Conservation (phyloP, 1,284 basidiomycete species). For the Leccinum fallax region DNA sequence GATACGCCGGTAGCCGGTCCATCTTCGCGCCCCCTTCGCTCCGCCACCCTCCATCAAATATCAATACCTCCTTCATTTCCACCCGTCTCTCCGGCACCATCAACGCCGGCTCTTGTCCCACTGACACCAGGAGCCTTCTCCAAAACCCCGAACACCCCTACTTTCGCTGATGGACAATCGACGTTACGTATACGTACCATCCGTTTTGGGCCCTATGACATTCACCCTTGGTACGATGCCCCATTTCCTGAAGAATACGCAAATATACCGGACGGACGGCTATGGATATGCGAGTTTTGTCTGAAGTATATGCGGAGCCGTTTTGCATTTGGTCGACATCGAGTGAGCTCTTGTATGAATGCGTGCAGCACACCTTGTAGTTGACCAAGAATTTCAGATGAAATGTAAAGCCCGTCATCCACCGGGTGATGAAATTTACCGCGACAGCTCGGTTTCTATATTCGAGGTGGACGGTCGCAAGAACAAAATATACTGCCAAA, state of each 20-base stretch:
- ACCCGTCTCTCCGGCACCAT: conserved; percentile 39
- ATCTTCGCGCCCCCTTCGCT: conserved; percentile 67
- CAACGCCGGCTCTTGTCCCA: conserved; percentile 41
- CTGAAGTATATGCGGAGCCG: conserved; percentile 98
- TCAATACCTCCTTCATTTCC: conserved; percentile 35
- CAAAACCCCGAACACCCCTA: conserved; percentile 30
- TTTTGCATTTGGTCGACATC: conserved; percentile 87
- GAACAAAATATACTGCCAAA: conserved; percentile 99
- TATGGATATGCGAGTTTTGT: conserved; percentile 99
- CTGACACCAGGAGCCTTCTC: conserved; percentile 39
- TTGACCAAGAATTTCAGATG: conserved; percentile 50
- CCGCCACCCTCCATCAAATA: conserved; percentile 44
- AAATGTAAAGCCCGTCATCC: conserved; percentile 97
- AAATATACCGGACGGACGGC: conserved; percentile 86
- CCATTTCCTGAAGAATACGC: conserved; percentile 99
- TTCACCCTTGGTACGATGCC: conserved; percentile 98
- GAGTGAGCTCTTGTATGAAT: conserved; percentile 51
- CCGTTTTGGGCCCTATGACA: conserved; percentile 92
- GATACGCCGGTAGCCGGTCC: conserved; percentile 57
- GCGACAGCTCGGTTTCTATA: conserved; percentile 86
- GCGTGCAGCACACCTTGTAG: conserved; percentile 15
- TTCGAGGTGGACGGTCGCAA: conserved; percentile 98
- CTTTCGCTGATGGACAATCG: conserved; percentile 35
- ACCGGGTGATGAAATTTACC: conserved; percentile 98
- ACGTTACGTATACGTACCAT: conserved; percentile 81